Percentiles rank a stretch among this genome's conserved stretches.
These are phyloP conservation scores for Medicago arabica DNA, from an alignment of 306 rosid genomes.

Conservation along the genomic window DNA sequence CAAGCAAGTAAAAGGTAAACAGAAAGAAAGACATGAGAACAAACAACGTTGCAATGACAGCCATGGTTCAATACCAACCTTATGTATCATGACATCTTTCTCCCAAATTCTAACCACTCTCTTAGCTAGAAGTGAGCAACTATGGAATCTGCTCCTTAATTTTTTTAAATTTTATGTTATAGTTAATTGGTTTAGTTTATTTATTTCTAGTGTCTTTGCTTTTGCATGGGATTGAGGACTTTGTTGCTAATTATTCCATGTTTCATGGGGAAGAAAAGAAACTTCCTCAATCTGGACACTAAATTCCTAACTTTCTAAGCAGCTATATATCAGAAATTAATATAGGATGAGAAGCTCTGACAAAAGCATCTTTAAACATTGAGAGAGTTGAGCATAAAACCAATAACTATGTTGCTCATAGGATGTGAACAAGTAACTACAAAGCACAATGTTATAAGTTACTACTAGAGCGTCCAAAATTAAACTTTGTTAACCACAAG, in stretches of 20 bases:
- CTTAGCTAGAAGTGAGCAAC: constrained; percentile 58
- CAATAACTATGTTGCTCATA: constrained; percentile 37
- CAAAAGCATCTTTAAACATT: constrained; percentile 38
- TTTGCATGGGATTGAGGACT: constrained; percentile 43
- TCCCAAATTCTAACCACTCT: constrained; percentile 62
- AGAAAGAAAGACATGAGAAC: constrained; percentile 52
- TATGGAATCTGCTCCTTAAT: constrained; percentile 44
- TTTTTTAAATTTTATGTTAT: constrained; percentile 35
- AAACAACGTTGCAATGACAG: constrained; percentile 57
- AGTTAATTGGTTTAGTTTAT: constrained; percentile 42
- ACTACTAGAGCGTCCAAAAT: constrained; percentile 42
- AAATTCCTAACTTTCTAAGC: not conserved
- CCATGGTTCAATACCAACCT: constrained; percentile 49
- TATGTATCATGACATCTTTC: constrained; percentile 41
- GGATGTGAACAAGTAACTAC: constrained; percentile 40
- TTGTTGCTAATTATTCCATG: constrained; percentile 39
- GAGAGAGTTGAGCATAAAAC: constrained; percentile 20
- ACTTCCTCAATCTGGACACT: constrained; percentile 43
- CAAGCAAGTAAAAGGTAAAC: constrained; percentile 59
- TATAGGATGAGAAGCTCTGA: constrained; percentile 9
- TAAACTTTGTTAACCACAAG: constrained; percentile 41
- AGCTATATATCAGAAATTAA: not conserved
- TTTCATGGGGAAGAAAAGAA: constrained; percentile 46
- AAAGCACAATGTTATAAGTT: constrained; percentile 25
- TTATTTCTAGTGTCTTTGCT: constrained; percentile 35